phyloP scores from a whole-genome alignment of 169 alveolate genomes.

The Miamiensis avidus region DNA sequence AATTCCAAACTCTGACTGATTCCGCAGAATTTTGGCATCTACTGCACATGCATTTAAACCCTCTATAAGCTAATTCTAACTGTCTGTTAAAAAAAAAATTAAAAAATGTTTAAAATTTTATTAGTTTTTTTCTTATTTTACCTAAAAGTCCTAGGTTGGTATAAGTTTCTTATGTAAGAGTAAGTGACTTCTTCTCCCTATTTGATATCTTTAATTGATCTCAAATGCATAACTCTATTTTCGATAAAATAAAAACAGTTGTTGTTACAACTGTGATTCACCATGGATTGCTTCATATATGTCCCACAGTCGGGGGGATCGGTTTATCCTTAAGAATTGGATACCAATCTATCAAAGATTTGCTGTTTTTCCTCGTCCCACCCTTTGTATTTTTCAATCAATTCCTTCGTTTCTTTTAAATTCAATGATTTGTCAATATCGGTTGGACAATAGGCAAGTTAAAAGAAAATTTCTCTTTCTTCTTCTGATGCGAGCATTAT shows the following conservation, averaged over 20 bases:
- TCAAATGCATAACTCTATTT: too few relatives aligned
- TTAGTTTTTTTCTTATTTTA: too few relatives aligned
- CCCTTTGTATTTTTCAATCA: not conserved
- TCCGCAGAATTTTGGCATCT: not conserved
- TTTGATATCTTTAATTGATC: not conserved
- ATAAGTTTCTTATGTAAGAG: not conserved
- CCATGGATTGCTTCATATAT: not conserved
- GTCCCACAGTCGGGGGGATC: not conserved
- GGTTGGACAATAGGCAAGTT: not conserved
- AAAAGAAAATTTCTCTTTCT: not conserved
- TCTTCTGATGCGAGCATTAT: not conserved
- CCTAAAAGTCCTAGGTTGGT: not conserved
- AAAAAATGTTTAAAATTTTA: too few relatives aligned
- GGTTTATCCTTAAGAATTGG: not conserved
- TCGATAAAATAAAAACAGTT: not conserved
- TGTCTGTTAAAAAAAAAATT: too few relatives aligned
- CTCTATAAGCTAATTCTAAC: not conserved
- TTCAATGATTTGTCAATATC: not conserved
- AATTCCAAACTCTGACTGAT: not conserved
- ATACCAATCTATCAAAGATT: not conserved
- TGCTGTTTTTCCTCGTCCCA: not conserved
- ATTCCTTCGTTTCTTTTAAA: not conserved
- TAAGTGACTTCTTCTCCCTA: not conserved
- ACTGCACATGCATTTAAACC: not conserved
- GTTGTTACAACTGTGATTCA: not conserved